phyloP scores from a whole-genome alignment of 2,329 filamentous ascomycete species.

The Hypomyces rosellus region DNA sequence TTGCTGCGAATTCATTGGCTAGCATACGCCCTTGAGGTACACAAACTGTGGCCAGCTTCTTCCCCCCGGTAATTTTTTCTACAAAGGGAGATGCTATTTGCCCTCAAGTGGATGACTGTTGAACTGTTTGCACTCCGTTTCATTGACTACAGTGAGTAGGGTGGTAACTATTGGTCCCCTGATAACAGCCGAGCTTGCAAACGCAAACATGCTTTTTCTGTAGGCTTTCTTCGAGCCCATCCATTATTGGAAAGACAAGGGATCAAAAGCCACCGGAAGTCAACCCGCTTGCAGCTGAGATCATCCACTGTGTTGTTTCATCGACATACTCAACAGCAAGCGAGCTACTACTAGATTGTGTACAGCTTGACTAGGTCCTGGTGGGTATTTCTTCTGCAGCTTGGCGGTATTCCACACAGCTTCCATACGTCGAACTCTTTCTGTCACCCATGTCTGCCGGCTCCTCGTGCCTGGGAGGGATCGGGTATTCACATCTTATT shows the following conservation, averaged over 20 bases:
- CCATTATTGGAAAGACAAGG: constrained; percentile 7
- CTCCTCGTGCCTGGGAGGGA: constrained; percentile 3
- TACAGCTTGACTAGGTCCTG: constrained; percentile 8
- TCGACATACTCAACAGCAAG: not conserved
- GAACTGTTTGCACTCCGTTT: not conserved
- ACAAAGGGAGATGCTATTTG: not conserved
- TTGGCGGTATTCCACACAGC: not conserved
- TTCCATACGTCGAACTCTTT: constrained; percentile 3
- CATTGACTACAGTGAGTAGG: not conserved
- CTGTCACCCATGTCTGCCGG: constrained; percentile 4
- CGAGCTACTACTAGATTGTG: constrained; percentile 9
- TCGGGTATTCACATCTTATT: not conserved
- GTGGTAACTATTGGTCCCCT: not conserved
- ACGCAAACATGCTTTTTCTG: not conserved
- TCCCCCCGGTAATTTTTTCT: not conserved
- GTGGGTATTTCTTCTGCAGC: not conserved
- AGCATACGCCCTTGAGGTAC: not conserved
- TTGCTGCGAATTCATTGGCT: not conserved
- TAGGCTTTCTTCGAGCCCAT: not conserved
- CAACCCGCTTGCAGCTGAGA: constrained; percentile 2
- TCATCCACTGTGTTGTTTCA: not conserved
- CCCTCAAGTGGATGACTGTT: no score
- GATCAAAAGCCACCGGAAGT: constrained; percentile 6
- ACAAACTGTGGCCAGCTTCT: not conserved
- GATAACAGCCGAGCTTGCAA: not conserved